Evolutionary conservation across 1,139 yeast genomes (phyloP).

Genomic region (Kazachstania sp.): DNA sequence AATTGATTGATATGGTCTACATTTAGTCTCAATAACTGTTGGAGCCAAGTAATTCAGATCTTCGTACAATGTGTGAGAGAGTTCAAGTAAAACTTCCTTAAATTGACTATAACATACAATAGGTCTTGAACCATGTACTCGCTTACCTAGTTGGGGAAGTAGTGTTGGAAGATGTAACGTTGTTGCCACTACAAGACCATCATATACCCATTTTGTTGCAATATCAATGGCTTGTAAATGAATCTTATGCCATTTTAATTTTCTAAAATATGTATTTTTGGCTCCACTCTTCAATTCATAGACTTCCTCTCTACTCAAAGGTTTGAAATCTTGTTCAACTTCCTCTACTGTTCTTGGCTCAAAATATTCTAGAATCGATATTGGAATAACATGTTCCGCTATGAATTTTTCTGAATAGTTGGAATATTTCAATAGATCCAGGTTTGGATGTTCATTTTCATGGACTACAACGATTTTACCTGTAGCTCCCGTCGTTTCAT

Average conservation of each 20-base stretch:
- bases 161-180: slow-evolving; percentile 63
- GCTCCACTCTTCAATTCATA: slow-evolving; percentile 50
- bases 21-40: slow-evolving; percentile 70
- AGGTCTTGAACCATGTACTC: slow-evolving; percentile 82
- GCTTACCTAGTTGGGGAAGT: slow-evolving; percentile 52
- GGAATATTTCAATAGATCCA: slow-evolving; percentile 60
- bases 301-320: slow-evolving; percentile 45
- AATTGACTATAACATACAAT: slow-evolving; percentile 71
- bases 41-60: slow-evolving; percentile 77
- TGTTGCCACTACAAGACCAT: slow-evolving; percentile 67
- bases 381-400: slow-evolving; percentile 51
- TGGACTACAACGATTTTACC: slow-evolving; percentile 75
- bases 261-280: slow-evolving; percentile 58
- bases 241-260: slow-evolving; percentile 34
- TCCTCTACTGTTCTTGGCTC: slow-evolving; percentile 56
- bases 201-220: slow-evolving; percentile 51
- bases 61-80: slow-evolving; percentile 56
- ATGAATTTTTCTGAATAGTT: slow-evolving; percentile 49
- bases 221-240: slow-evolving; percentile 49
- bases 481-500: slow-evolving; percentile 8
- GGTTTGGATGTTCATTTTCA: slow-evolving; percentile 87
- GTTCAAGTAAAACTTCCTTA: slow-evolving; percentile 68
- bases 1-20: slow-evolving; percentile 81
- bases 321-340: slow-evolving; percentile 39
- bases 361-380: slow-evolving; percentile 71